phyloP scores from a whole-genome alignment of 2,329 filamentous ascomycete species.

The Colletotrichum sojae region DNA sequence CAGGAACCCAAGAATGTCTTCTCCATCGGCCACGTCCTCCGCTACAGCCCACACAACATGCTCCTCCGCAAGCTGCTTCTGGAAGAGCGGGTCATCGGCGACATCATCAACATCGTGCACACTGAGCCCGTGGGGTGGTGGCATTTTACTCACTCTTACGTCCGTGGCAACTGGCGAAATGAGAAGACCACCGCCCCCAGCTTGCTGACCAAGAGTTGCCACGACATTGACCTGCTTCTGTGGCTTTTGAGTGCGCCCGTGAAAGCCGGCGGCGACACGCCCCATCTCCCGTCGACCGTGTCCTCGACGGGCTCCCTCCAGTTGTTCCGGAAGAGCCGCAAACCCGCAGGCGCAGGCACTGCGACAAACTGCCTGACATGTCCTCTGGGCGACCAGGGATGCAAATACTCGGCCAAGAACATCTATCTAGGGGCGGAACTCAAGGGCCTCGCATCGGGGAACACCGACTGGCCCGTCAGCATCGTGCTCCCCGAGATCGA shows the following conservation, averaged over 20 bases:
- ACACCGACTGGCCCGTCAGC: constrained; percentile 85
- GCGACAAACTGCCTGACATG: constrained; percentile 93
- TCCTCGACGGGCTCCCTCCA: constrained; percentile 83
- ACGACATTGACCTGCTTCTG: constrained; percentile 93
- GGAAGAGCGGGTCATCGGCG: constrained; percentile 82
- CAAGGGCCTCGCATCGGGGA: constrained; percentile 73
- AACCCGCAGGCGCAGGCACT: constrained; percentile 79
- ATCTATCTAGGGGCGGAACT: constrained; percentile 81
- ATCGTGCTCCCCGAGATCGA: constrained; percentile 96
- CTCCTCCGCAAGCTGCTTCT: constrained; percentile 84
- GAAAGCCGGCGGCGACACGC: constrained; percentile 58
- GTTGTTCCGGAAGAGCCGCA: constrained; percentile 82
- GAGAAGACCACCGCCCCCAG: constrained; percentile 83
- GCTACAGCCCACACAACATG: constrained; percentile 95
- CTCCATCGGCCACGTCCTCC: constrained; percentile 92
- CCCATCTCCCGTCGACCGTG: constrained; percentile 83
- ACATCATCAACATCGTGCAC: constrained; percentile 88
- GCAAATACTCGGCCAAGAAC: constrained; percentile 87
- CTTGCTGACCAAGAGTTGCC: constrained; percentile 93
- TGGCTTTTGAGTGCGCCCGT: constrained; percentile 89
- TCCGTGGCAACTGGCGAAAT: constrained; percentile 94
- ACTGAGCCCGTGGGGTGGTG: constrained; percentile 97
- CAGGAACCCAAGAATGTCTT: constrained; percentile 69
- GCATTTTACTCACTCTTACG: constrained; percentile 94
- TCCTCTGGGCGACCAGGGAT: constrained; percentile 76